Conservation (phyloP, 495 filamentous ascomycete genomes). For the Penicillium ochrochloron region DNA sequence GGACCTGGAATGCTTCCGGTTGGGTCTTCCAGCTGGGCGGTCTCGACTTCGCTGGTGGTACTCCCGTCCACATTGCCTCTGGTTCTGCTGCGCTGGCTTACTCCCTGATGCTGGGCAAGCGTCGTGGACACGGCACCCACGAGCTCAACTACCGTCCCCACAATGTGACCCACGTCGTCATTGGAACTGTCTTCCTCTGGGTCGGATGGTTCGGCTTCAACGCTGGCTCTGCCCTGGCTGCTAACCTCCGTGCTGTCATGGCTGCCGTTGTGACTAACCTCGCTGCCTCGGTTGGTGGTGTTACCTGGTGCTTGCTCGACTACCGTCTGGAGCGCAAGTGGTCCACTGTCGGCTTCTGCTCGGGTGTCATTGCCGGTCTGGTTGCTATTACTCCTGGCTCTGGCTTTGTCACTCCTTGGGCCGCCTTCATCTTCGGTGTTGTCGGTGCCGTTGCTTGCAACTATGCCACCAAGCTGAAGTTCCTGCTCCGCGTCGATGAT, state of each 20-base stretch:
- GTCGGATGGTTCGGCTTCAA: constrained; percentile 99
- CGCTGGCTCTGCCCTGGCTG: constrained; percentile 85
- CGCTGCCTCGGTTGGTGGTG: constrained; percentile 71
- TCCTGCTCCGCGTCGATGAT: constrained; percentile 83
- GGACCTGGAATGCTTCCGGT: constrained; percentile 92
- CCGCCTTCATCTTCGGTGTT: constrained; percentile 87
- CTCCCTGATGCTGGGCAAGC: constrained; percentile 81
- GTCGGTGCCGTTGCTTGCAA: constrained; percentile 86
- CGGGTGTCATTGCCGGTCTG: constrained; percentile 87
- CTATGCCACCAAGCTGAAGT: constrained; percentile 97
- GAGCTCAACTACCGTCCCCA: constrained; percentile 96
- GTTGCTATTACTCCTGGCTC: constrained; percentile 94
- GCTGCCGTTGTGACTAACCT: constrained; percentile 62
- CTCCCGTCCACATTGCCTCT: constrained; percentile 93
- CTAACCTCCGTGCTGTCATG: constrained; percentile 79
- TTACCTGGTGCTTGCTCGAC: constrained; percentile 95
- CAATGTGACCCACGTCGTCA: constrained; percentile 95
- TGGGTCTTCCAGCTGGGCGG: constrained; percentile 87
- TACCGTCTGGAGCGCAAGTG: constrained; percentile 94
- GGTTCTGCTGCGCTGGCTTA: constrained; percentile 89
- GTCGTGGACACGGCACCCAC: constrained; percentile 81
- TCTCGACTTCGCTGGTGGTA: constrained; percentile 95
- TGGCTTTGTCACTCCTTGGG: constrained; percentile 89
- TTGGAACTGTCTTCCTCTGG: constrained; percentile 98
- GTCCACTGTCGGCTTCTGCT: constrained; percentile 97